A percentile compares a stretch with the other conserved stretches of the same genome.
Evolutionary conservation across 495 filamentous ascomycete genomes (phyloP).

Genomic region (Podospora didyma): DNA sequence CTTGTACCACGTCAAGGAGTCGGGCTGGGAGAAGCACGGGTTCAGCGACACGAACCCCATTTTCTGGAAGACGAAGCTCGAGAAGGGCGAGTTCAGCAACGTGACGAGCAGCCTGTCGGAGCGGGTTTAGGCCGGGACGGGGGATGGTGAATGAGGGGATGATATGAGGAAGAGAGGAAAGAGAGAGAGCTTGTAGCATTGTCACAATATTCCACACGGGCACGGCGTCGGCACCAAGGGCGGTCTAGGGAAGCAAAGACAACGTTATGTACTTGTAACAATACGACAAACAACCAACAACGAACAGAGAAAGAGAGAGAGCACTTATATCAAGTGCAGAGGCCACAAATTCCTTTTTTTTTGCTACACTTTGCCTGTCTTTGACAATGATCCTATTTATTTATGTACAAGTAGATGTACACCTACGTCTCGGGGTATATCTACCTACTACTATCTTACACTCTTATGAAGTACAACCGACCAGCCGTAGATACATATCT

Average conservation of each 20-base stretch:
- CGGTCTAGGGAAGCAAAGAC: neutral
- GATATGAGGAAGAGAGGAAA: neutral
- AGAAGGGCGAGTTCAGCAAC: constrained; percentile 97
- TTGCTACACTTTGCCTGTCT: no score
- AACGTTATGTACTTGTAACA: constrained; percentile 24
- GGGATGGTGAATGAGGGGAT: neutral
- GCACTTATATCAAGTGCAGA: constrained; percentile 6
- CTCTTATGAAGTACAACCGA: no score
- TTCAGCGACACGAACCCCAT: constrained; percentile 94
- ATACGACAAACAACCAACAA: neutral
- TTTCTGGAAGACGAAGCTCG: constrained; percentile 98
- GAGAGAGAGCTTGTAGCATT: constrained; percentile 15
- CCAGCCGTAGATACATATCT: no score
- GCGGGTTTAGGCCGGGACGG: constrained; percentile 6
- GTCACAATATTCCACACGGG: constrained; percentile 13
- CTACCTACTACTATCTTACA: no score
- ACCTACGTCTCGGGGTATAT: no score
- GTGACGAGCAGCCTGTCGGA: constrained; percentile 74
- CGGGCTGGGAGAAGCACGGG: constrained; percentile 96
- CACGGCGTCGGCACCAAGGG: constrained; percentile 6
- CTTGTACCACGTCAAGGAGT: constrained; percentile 96
- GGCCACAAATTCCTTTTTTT: no score
- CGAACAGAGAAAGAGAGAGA: constrained; percentile 7
- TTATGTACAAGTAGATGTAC: no score
- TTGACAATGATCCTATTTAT: no score